Evolutionary conservation across 2,329 filamentous ascomycete genomes (phyloP).

Genomic region (Orbilia brochopaga): DNA sequence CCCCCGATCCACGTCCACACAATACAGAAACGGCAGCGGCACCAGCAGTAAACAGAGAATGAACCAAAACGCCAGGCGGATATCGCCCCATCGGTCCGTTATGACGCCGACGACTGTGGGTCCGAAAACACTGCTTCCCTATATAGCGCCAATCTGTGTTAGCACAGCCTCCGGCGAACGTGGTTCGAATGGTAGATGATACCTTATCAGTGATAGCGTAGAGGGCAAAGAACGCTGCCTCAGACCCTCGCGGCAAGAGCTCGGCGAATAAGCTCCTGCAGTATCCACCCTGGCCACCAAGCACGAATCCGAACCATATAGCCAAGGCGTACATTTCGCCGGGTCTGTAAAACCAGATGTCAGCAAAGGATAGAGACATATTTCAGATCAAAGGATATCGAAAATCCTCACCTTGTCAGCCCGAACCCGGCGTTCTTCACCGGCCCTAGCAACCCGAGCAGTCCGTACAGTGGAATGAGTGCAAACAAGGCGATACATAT

Average conservation of each 20-base stretch:
- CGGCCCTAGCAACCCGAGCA: conserved; percentile 84
- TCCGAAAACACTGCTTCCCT: conserved; percentile 75
- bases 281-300: conserved; percentile 90
- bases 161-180: conserved; percentile 1
- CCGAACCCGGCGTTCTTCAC: conserved; percentile 78
- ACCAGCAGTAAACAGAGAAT: conserved; percentile 81
- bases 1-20: conserved; percentile 82
- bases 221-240: conserved; percentile 93
- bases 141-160: background rate
- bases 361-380: background rate
- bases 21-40: conserved; percentile 81
- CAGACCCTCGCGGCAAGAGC: conserved; percentile 89
- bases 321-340: conserved; percentile 98
- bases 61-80: conserved; percentile 89
- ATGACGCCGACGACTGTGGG: conserved; percentile 92
- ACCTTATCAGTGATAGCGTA: conserved; percentile 95
- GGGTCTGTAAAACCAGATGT: conserved; percentile 67
- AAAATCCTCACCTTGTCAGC: conserved; percentile 60
- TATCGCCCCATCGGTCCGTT: conserved; percentile 80
- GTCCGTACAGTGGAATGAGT: conserved; percentile 86
- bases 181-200: conserved; percentile 65
- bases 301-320: conserved; percentile 87
- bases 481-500: conserved; percentile 91
- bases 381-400: too few species aligned
- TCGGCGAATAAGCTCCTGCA: conserved; percentile 92